A percentile compares a stretch with the other conserved stretches of the same genome.
phyloP scores from a whole-genome alignment of 345 rosid genomes.

The Camelina laxa region DNA sequence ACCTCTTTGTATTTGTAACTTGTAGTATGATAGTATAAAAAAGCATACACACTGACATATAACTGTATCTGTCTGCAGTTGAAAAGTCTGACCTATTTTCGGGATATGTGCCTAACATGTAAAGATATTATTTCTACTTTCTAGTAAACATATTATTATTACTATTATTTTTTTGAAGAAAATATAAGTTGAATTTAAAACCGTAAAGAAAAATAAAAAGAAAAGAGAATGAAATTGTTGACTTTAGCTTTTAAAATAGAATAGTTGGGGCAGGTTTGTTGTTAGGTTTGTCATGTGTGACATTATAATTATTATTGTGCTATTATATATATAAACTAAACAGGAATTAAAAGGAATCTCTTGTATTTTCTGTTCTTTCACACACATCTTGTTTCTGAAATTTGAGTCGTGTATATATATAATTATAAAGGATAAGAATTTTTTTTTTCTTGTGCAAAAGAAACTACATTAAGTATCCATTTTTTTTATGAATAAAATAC shows the following conservation, averaged over 20 bases:
- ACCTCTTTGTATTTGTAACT: constrained; percentile 7
- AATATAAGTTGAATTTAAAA: background rate
- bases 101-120: constrained; percentile 45
- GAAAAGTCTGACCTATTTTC: constrained; percentile 43
- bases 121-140: constrained; percentile 24
- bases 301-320: constrained; percentile 2
- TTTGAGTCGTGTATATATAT: background rate
- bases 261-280: constrained; percentile 46
- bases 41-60: background rate
- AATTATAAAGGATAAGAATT: background rate
- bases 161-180: background rate
- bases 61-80: constrained; percentile 39
- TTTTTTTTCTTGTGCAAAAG: too few species aligned
- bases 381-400: constrained; percentile 30
- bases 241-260: constrained; percentile 26
- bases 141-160: background rate
- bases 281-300: constrained; percentile 36
- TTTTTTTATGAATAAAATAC: too few species aligned
- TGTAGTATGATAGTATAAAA: background rate
- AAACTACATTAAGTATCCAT: too few species aligned
- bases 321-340: background rate
- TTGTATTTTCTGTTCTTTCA: constrained; percentile 44
- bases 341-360: constrained; percentile 39
- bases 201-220: background rate
- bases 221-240: constrained; percentile 43